phyloP scores from a whole-genome alignment of 805 yeast genomes.

The Kuraishia piskuri region DNA sequence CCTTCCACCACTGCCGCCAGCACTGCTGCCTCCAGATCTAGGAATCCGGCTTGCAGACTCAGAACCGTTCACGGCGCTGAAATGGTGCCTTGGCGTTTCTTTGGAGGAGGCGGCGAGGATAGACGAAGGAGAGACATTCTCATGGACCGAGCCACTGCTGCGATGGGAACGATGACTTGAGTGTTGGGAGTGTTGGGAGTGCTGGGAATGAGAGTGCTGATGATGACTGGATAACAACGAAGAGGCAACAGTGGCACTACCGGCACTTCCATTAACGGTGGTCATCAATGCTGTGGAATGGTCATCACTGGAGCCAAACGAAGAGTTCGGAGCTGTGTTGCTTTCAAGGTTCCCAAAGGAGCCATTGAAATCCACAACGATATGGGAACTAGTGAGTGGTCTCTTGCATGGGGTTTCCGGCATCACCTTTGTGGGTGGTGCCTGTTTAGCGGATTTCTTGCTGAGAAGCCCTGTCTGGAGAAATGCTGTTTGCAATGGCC shows the following conservation, averaged over 20 bases:
- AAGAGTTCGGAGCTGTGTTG: conserved; percentile 8
- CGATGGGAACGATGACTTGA: not conserved
- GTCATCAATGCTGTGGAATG: not conserved
- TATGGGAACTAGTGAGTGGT: conserved; percentile 21
- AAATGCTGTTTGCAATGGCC: conserved; percentile 82
- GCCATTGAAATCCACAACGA: conserved; percentile 18
- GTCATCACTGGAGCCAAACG: conserved; percentile 9
- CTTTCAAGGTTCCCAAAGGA: conserved; percentile 9
- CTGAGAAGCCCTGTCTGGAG: conserved; percentile 64
- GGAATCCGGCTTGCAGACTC: conserved; percentile 8
- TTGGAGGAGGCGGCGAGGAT: not conserved
- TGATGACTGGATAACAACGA: not conserved
- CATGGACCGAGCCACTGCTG: not conserved
- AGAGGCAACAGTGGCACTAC: not conserved
- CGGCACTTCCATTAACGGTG: not conserved
- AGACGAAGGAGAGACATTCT: not conserved
- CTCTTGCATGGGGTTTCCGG: conserved; percentile 62
- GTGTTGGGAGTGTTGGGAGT: not conserved
- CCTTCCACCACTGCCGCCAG: conserved; percentile 7
- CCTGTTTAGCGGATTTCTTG: conserved; percentile 33
- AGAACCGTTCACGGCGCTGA: conserved; percentile 5
- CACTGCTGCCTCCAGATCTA: conserved; percentile 9
- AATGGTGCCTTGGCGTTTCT: not conserved
- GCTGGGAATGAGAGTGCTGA: not conserved
- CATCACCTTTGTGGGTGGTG: conserved; percentile 22